Evolutionary conservation across 176 grass and related monocot genomes (phyloP).

Genomic region (Oropetium thomaeum): DNA sequence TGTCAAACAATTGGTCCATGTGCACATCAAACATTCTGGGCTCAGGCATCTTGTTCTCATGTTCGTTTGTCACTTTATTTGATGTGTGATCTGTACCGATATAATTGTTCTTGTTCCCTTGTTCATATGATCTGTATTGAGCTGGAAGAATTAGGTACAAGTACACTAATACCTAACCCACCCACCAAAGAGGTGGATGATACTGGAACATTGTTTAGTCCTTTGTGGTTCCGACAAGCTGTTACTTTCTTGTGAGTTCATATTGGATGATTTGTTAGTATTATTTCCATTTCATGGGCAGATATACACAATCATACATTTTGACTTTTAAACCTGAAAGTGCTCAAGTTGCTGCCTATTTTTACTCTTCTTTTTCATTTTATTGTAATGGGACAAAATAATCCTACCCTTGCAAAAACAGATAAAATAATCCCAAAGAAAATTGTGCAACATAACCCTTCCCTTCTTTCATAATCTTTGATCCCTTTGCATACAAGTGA

Average conservation of each 20-base stretch:
- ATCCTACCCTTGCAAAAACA: too few species aligned
- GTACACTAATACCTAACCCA: constrained; percentile 39
- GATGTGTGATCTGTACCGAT: constrained; percentile 30
- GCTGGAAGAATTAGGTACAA: constrained; percentile 57
- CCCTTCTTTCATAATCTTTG: background rate
- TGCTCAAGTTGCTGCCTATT: constrained; percentile 24
- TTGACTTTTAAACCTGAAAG: constrained; percentile 48
- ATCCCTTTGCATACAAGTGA: background rate
- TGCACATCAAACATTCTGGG: constrained; percentile 27
- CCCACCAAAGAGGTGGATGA: constrained; percentile 29
- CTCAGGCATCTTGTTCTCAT: constrained; percentile 40
- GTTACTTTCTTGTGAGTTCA: constrained; percentile 56
- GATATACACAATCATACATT: constrained; percentile 41
- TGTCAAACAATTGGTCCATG: constrained; percentile 15
- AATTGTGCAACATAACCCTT: background rate
- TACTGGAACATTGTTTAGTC: constrained; percentile 30
- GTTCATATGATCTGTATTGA: constrained; percentile 47
- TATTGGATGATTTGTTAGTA: constrained; percentile 5
- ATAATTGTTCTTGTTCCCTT: constrained; percentile 51
- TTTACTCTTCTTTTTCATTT: constrained; percentile 11
- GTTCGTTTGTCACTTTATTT: constrained; percentile 33
- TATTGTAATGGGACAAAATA: too few species aligned
- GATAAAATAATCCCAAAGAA: background rate
- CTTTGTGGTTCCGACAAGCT: constrained; percentile 39
- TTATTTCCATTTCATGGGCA: constrained; percentile 41